A percentile compares a stretch with the other conserved stretches of the same genome.
Conservation (phyloP, 2,329 filamentous ascomycete species). For the Rhynchosporium secalis region DNA sequence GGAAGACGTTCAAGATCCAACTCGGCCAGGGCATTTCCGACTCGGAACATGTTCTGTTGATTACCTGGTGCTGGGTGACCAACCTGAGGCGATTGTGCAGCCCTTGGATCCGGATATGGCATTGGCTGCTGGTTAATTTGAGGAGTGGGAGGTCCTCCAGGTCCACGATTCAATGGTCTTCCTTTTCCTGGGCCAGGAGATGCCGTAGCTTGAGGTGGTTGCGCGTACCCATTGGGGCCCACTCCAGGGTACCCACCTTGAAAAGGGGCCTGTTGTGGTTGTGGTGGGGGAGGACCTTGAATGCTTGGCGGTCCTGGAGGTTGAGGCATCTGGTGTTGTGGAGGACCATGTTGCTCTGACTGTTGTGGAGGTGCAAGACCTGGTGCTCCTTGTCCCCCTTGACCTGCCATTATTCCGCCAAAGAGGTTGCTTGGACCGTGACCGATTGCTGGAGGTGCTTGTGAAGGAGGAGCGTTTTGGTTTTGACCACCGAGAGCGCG, state of each 20-base stretch:
- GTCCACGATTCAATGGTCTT: constrained; percentile 66
- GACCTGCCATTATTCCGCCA: constrained; percentile 92
- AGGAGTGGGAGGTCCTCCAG: constrained; percentile 77
- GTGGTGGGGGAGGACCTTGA: constrained; percentile 52
- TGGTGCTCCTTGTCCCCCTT: constrained; percentile 77
- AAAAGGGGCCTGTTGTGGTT: constrained; percentile 72
- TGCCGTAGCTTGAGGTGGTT: constrained; percentile 79
- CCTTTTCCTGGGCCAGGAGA: constrained; percentile 79
- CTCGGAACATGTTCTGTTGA: constrained; percentile 53
- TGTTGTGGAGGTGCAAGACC: constrained; percentile 71
- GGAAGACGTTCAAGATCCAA: constrained; percentile 85
- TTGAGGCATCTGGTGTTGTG: constrained; percentile 67
- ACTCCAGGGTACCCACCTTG: constrained; percentile 54
- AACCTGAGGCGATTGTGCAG: constrained; percentile 72
- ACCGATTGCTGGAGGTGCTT: constrained; percentile 80
- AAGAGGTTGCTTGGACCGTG: constrained; percentile 90
- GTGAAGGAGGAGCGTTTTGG: constrained; percentile 76
- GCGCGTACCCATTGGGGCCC: constrained; percentile 70
- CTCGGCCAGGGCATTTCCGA: constrained; percentile 76
- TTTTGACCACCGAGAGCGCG: constrained; percentile 68
- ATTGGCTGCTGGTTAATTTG: constrained; percentile 87
- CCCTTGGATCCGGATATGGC: constrained; percentile 78
- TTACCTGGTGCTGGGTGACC: constrained; percentile 74
- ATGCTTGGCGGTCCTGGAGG: constrained; percentile 51
- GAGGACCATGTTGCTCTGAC: constrained; percentile 59